Evolutionary conservation across 148 eudicot species (phyloP).

Genomic region (Chenopodium formosanum): DNA sequence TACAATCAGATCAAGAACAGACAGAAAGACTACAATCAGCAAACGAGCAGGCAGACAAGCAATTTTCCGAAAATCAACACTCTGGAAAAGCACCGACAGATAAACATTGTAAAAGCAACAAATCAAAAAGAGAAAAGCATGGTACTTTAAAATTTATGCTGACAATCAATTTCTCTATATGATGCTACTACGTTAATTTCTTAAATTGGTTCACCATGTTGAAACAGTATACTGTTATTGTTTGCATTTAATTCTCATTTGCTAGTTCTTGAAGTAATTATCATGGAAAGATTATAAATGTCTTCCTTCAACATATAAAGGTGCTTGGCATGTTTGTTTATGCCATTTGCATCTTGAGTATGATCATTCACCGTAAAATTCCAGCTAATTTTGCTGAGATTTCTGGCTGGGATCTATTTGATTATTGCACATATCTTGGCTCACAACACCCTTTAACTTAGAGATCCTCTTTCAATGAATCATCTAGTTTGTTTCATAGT

Average conservation of each 20-base stretch:
- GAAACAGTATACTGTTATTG: not conserved
- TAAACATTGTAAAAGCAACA: constrained; percentile 18
- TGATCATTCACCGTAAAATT: not conserved
- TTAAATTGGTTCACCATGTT: not conserved
- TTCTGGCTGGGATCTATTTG: not conserved
- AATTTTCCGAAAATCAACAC: constrained; percentile 13
- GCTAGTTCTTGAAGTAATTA: not conserved
- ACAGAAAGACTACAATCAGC: constrained; percentile 29
- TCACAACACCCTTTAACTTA: not conserved
- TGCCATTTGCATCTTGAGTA: not conserved
- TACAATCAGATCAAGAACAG: constrained; percentile 12
- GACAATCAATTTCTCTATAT: not conserved
- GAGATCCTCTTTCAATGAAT: not conserved
- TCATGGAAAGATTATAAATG: not conserved
- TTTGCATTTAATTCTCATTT: not conserved
- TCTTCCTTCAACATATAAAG: not conserved
- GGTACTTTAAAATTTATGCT: constrained; percentile 23
- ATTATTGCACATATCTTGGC: constrained; percentile 1
- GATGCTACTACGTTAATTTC: not conserved
- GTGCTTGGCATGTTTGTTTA: not conserved
- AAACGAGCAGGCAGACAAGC: constrained; percentile 1
- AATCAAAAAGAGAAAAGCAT: constrained; percentile 23
- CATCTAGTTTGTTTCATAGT: not conserved
- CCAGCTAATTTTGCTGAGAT: not conserved
- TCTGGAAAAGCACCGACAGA: constrained; percentile 21